Base-by-base conservation (phyloP, 1,139 yeast genomes). In the Candida glucosophila region DNA sequence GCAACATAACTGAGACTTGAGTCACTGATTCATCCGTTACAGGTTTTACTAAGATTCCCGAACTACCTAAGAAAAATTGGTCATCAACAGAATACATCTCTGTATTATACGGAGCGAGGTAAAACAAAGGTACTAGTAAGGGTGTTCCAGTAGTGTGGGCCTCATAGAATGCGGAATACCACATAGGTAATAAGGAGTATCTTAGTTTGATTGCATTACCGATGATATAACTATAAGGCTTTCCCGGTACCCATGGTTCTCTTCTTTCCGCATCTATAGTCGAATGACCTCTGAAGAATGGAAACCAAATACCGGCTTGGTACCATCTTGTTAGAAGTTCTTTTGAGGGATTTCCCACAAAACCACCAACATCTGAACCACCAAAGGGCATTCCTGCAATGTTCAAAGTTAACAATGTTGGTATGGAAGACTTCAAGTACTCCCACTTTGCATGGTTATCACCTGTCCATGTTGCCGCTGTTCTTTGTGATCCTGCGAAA, bases 351-450 rank as follows among this genome's bases (percentile, higher is more conserved):
- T 90, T 71, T 5, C 94, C 95, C 44, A 86, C 86, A 47, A 92
- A 90, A 0, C 99, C 98, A 17, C 96, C 97, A 20, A 90, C 92
- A 55, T 90, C 99, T 4, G 95, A 92, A 5, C 99, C 99, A 4
- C 82, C 71, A 55, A 88, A 88, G 18, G 96, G 95, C 78, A 77
- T 77, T 5, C 95, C 95, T 1, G 74, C 82, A 21, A 83, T 59
- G 25, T 88, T 86, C 35, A 78, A 70, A 4, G 93, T 81, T 31
- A 90, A 58, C 14, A 85, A 54, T 94, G 86, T 88, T 5, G 97
- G 96, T 19, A 86, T 68, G 0, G 95, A 82, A 5, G 73, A 64
- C 40, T 70, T 67, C 35, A 90, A 63, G 41, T 85, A 80, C 36
- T 79, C 92, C 98, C 98, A 92, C 38, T 70, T 77, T 6, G 96